Evolutionary conservation across 2,329 filamentous ascomycete genomes (phyloP), one percentile per base, ranked within the genome.

Genomic region (Aplosporella prunicola): DNA sequence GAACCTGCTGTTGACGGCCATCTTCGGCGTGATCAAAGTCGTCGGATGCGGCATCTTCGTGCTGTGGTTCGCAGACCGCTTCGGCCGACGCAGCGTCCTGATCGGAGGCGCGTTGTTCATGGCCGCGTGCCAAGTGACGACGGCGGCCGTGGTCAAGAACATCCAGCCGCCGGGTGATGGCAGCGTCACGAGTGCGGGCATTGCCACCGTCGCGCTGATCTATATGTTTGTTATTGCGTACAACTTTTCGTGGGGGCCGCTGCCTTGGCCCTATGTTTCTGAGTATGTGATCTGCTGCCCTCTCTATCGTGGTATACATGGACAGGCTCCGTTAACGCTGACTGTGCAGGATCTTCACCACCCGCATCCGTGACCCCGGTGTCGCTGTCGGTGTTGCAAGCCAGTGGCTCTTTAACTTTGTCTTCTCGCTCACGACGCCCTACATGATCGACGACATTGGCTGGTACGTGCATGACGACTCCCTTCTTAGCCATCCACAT

Each of bases 211-310:
- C 2, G 63, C 65, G 0, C 53, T 76, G 9, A 74, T 75, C 36
- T 75, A 74, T 47, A 55, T 74, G 4, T 69, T 69, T 41, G 68
- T 74, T 17, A 64, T 73, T 50, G 63, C 60, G 3, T 74, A 71
- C 47, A 68, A 69, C 22, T 64, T 69, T 25, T 67, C 62, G 0
- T 73, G 68, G 68, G 69, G 69, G 1, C 68, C 68, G 1, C 58
- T 72, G 3, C 63, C 67, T 11, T 74, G 69, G 68, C 58, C 70
- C 1, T 73, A 71, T 47, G 60, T 66, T 43, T 61, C 62, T 1
- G 63, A 69, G 59, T 58, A 50, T 46, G 49, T 50, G n/a, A 24
- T 24, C 4, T 8, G n/a, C 14, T 20, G 15, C 9, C 10, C 7
- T 20, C n/a, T n/a, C n/a, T n/a, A n/a, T n/a, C n/a, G n/a, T n/a